Evolutionary conservation across 371 early-diverging fungal species (phyloP), one percentile per base, ranked within the genome.

Genomic region (Mucor indicus): DNA sequence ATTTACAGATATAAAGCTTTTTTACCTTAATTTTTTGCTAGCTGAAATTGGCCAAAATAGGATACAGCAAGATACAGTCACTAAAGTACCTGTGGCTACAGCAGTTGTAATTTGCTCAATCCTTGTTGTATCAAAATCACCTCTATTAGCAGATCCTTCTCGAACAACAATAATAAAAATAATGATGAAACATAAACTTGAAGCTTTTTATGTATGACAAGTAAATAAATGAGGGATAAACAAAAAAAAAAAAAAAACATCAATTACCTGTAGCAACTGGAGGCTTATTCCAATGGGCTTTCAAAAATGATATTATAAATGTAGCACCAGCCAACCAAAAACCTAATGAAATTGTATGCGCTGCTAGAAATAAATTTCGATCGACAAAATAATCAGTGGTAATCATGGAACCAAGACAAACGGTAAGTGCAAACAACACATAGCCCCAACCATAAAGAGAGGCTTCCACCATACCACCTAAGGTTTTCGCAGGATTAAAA

Each of bases 381-480:
- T 60, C 59, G 27, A 80, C 66, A 38, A 83, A 78, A 55, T 68
- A 79, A 23, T 67, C 72, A 4, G 80, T 72, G n/a, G 69, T 72
- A 2, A 59, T 43, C 74, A 79, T 69, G 52, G 79, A 77, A 9
- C 55, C 63, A 17, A 84, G 17, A 15, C 67, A 67, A 16, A 83
- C 39, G 1, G 70, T 11, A 5, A 73, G 31, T 1, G 79, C 82
- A 57, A 68, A 69, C 4, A 69, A 9, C 9, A 72, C 68, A 40
- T 77, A 80, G 2, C 73, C 49, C 19, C 75, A 59, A 17, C 83
- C 82, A 36, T 66, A 75, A 1, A 66, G 46, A 9, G 79, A 73
- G 4, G 82, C 81, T 47, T 86, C 84, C 1, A 84, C 69, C 66
- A 86, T 82, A 4, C 79, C 77, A 6, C 87, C 87, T 3, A 81